Evolutionary conservation across 192 early-diverging fungal genomes (phyloP).

Genomic region (Powellomyces hirtus): DNA sequence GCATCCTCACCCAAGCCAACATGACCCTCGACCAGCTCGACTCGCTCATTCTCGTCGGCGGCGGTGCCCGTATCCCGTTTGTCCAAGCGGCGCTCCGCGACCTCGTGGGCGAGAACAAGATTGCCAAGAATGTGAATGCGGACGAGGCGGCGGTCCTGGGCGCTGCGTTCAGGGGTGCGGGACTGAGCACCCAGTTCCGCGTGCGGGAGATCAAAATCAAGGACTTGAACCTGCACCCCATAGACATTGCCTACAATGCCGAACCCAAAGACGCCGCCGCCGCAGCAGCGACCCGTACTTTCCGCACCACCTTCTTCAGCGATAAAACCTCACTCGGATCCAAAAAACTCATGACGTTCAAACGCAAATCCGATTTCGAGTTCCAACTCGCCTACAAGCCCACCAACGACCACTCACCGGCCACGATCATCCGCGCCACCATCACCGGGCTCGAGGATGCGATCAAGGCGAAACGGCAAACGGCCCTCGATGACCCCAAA

Average conservation of each 20-base stretch:
- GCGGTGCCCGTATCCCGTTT: slow-evolving; percentile 82
- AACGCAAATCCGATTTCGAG: slow-evolving; percentile 75
- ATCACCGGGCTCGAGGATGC: slow-evolving; percentile 72
- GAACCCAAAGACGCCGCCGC: slow-evolving; percentile 37
- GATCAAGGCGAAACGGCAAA: slow-evolving; percentile 60
- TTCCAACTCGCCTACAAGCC: slow-evolving; percentile 64
- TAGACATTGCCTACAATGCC: slow-evolving; percentile 60
- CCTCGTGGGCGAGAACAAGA: slow-evolving; percentile 76
- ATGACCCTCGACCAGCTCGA: slow-evolving; percentile 54
- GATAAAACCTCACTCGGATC: slow-evolving; percentile 69
- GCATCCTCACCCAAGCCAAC: slow-evolving; percentile 62
- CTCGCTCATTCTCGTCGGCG: slow-evolving; percentile 94
- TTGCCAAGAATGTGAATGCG: slow-evolving; percentile 91
- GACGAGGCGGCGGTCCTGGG: slow-evolving; percentile 95
- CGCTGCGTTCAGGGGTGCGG: slow-evolving; percentile 84
- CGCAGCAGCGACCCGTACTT: slow-evolving; percentile 26
- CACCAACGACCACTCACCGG: neutral
- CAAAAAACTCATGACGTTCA: slow-evolving; percentile 85
- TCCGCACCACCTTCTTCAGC: slow-evolving; percentile 59
- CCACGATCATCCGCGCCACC: slow-evolving; percentile 59
- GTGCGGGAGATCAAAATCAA: slow-evolving; percentile 84
- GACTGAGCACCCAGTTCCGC: slow-evolving; percentile 80
- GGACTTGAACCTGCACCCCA: slow-evolving; percentile 71
- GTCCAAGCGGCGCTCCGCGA: slow-evolving; percentile 71
- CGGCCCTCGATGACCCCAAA: slow-evolving; percentile 59